Evolutionary conservation across 2,329 filamentous ascomycete species (phyloP), one percentile per base, ranked within the genome.

Genomic region (Chaetothyriales sp.): DNA sequence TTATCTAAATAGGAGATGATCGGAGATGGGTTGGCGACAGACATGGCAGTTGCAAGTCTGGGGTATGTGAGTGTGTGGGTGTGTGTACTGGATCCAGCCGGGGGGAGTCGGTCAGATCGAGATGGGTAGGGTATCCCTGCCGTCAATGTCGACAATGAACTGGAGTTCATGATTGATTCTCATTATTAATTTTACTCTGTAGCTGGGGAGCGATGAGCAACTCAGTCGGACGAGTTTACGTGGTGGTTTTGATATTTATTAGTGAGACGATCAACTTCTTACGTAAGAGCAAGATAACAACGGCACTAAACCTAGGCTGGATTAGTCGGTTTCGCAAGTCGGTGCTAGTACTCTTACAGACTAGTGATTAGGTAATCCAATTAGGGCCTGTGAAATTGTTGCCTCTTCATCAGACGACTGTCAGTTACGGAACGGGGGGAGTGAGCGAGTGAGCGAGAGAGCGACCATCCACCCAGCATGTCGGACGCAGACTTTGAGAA

Each of bases 401-500:
- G 15, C 32, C 32, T 39, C 32, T 15, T 39, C 32, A 32, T 32
- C 28, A 32, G 28, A 9, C 7, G 9, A 9, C 28, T 9, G 28
- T 32, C n/a, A n/a, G n/a, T 6, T 25, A 25, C 22, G 3, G 22
- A 25, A 3, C 6, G 22, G 22, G 22, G 32, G 32, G n/a, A n/a
- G n/a, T n/a, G n/a, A n/a, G n/a, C n/a, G n/a, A n/a, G 12, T 39
- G 10, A 15, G 4, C 15, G 10, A 2, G 32, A 5, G 15, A 15
- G 32, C 10, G 32, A 4, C 32, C 46, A 53, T 39, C n/a, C n/a
- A n/a, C n/a, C n/a, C 43, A 47, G 5, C 20, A 47, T 47, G 45
- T 47, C 45, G 8, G 45, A 47, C 45, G 83, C 84, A 69, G 87
- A 93, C 70, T 92, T 94, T 70, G 86, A 92, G 65, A 78, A 82